Evolutionary conservation across 441 rosid species (phyloP), one percentile per base, ranked within the genome.

Genomic region (Pelargonium citronellum): DNA sequence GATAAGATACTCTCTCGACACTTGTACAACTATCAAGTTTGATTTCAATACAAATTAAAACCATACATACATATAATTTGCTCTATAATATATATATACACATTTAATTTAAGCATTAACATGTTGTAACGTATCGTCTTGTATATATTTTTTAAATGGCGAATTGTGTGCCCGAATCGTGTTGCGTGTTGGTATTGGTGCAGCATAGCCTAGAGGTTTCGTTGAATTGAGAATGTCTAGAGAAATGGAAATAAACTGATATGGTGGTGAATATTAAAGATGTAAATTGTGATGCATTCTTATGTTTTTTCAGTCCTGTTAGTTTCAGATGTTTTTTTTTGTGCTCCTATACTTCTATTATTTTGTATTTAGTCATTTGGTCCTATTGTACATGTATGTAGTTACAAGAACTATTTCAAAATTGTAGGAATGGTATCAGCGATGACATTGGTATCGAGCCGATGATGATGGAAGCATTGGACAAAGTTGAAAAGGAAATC

Each of bases 391-490:
- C 7, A 34, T 34, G 37, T 34, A 34, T 34, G 39, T 34, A 34
- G 24, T 41, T 17, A 15, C 27, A 17, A 49, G 37, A 51, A 64
- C 1, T 41, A 15, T 24, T 10, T 67, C 2, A 16, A 39, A 55
- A 4, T 62, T 81, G 83, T 80, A 92, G 99, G 92, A 83, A 88
- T 72, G 96, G 96, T 63, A 84, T 95, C 51, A 72, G 68, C 46
- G 98, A 92, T 80, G 96, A 91, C 73, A 87, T 84, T 66, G 98
- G 98, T 77, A 89, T 86, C 7, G 98, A 95, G 89, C 87, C 87
- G 65, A 85, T 90, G 99, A 92, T 91, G 96, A 86, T 92, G 75
- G 92, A 95, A 75, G 97, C 98, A 64, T 73, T 95, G 78, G 99
- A 92, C 71, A 95, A 92, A 81, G 87, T 92, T 70, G 99, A 95